A percentile compares a stretch with the other conserved stretches of the same genome.
phyloP scores from a whole-genome alignment of 23 red algal genomes.

The Porphyridium purpureum region DNA sequence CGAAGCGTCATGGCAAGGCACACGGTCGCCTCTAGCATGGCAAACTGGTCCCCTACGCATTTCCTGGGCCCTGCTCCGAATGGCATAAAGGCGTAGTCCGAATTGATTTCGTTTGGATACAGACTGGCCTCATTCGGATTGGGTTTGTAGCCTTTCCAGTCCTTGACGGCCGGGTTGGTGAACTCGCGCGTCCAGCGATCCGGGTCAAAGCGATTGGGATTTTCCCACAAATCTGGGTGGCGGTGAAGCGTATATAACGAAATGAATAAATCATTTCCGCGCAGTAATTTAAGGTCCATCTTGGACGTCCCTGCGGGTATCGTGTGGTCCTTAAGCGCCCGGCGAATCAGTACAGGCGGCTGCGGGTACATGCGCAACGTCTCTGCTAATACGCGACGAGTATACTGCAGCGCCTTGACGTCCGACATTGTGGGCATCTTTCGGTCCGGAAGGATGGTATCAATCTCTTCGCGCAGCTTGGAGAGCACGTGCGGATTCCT shows the following conservation, averaged over 20 bases:
- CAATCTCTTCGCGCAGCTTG: constrained; percentile 44
- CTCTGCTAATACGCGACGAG: constrained; percentile 33
- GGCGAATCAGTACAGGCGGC: constrained; percentile 56
- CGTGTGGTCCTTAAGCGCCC: constrained; percentile 28
- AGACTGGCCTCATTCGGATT: constrained; percentile 5
- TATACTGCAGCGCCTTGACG: constrained; percentile 29
- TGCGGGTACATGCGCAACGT: constrained; percentile 50
- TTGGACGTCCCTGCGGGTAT: constrained; percentile 21
- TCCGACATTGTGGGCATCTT: constrained; percentile 15
- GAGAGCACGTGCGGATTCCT: constrained; percentile 31
- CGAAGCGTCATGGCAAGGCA: constrained; percentile 31
- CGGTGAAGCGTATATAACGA: constrained; percentile 46
- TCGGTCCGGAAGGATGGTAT: constrained; percentile 40
- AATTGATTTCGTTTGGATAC: constrained; percentile 37
- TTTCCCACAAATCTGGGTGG: constrained; percentile 36
- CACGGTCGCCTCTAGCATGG: constrained; percentile 44
- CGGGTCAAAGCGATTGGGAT: constrained; percentile 43
- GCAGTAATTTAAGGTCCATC: constrained; percentile 16
- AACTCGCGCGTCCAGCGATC: constrained; percentile 42
- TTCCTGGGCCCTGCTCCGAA: constrained; percentile 57
- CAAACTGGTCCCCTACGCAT: constrained; percentile 74
- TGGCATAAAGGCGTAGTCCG: constrained; percentile 64
- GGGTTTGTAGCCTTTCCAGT: constrained; percentile 40
- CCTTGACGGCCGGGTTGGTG: constrained; percentile 34
- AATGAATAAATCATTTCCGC: constrained; percentile 61